phyloP scores from a whole-genome alignment of 495 filamentous ascomycete genomes.

The Eremomyces bilateralis region DNA sequence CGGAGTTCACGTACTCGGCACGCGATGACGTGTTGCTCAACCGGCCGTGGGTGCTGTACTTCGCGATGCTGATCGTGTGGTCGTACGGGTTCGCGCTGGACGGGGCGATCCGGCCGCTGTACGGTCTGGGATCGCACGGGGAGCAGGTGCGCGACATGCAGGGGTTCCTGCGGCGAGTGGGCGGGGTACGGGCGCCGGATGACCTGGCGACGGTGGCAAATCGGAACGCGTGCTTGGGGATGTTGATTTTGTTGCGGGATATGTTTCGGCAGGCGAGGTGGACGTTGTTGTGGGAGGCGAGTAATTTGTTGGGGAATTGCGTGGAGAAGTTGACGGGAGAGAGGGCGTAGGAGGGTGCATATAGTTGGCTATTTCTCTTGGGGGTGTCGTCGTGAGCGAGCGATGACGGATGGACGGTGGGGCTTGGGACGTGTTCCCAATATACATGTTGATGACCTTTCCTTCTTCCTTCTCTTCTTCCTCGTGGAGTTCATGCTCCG shows the following conservation, averaged over 20 bases:
- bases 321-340: slow-evolving; percentile 34
- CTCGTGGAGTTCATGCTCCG: no score
- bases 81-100: slow-evolving; percentile 86
- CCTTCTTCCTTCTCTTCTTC: no score
- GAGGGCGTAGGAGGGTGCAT: no score
- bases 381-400: no score
- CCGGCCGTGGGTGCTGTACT: slow-evolving; percentile 93
- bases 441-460: no score
- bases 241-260: slow-evolving; percentile 64
- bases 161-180: slow-evolving; percentile 48
- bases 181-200: slow-evolving; percentile 54
- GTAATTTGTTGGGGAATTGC: slow-evolving; percentile 58
- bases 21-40: slow-evolving; percentile 81
- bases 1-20: slow-evolving; percentile 39
- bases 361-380: no score
- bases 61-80: slow-evolving; percentile 82
- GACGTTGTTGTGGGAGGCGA: slow-evolving; percentile 80
- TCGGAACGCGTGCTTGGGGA: slow-evolving; percentile 60
- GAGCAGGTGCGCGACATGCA: slow-evolving; percentile 63
- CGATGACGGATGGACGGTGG: no score
- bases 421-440: no score
- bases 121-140: slow-evolving; percentile 31
- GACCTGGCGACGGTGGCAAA: slow-evolving; percentile 55
- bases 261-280: slow-evolving; percentile 68
- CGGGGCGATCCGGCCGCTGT: slow-evolving; percentile 37